Conservation (phyloP, 129 eudicot genomes). For the Flaveria robusta region DNA sequence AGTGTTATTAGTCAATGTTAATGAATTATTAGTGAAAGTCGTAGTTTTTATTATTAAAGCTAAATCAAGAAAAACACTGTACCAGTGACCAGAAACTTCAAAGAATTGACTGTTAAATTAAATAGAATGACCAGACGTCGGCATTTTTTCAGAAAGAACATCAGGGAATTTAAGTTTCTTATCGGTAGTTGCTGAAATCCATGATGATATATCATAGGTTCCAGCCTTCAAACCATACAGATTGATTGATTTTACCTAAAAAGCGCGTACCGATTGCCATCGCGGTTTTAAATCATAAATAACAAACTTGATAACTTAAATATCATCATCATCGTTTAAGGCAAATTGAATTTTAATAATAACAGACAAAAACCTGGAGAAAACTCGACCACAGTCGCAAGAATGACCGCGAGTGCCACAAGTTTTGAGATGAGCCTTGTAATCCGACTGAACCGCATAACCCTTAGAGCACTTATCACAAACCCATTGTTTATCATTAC, state of each 20-base stretch:
- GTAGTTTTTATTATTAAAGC: not conserved
- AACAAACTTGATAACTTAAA: too few relatives aligned
- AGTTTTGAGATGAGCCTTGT: conserved; percentile 76
- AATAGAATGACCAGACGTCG: conserved; percentile 17
- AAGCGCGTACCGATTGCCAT: too few relatives aligned
- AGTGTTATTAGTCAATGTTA: too few relatives aligned
- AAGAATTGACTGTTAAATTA: conserved; percentile 13
- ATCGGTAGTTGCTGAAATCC: conserved; percentile 36
- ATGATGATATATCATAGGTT: conserved; percentile 14
- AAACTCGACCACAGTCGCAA: conserved; percentile 84
- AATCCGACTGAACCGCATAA: conserved; percentile 85
- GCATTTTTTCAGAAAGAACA: conserved; percentile 20
- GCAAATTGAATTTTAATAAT: not conserved
- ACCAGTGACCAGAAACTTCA: not conserved
- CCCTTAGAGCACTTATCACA: conserved; percentile 75
- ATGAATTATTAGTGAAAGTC: too few relatives aligned
- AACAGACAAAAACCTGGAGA: conserved; percentile 53
- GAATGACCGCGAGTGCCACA: conserved; percentile 89
- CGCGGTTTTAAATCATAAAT: too few relatives aligned
- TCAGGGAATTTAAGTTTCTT: conserved; percentile 38
- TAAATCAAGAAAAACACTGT: conserved; percentile 30
- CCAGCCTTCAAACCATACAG: too few relatives aligned
- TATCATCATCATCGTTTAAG: too few relatives aligned
- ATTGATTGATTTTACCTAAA: too few relatives aligned
- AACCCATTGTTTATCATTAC: conserved; percentile 79